Evolutionary conservation across 768 basidiomycete genomes (phyloP).

Genomic region (Lentinula lateritia): DNA sequence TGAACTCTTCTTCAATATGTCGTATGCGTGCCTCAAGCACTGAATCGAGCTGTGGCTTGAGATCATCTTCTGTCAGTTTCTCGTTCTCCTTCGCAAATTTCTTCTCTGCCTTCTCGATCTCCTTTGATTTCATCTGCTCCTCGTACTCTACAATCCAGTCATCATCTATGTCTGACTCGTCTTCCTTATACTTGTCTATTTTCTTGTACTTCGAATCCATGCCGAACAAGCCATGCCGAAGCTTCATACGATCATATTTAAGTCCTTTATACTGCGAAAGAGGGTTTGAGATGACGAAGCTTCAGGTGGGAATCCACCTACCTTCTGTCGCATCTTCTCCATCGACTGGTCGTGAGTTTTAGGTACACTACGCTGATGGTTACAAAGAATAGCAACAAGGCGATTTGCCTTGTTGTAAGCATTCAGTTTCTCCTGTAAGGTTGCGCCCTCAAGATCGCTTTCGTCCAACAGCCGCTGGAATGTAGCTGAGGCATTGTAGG

Average conservation of each 20-base stretch:
- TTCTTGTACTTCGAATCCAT: constrained; percentile 80
- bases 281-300: constrained; percentile 1
- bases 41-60: constrained; percentile 49
- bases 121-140: constrained; percentile 67
- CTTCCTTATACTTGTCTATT: constrained; percentile 66
- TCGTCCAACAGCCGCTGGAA: constrained; percentile 89
- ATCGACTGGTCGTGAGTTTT: constrained; percentile 93
- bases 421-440: constrained; percentile 93
- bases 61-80: constrained; percentile 70
- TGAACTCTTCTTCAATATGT: constrained; percentile 72
- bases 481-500: constrained; percentile 95
- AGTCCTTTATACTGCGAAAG: constrained; percentile 67
- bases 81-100: constrained; percentile 95
- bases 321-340: constrained; percentile 92
- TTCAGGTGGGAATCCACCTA: constrained; percentile 26
- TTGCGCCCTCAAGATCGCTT: constrained; percentile 50
- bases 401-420: constrained; percentile 98
- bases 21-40: constrained; percentile 65
- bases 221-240: constrained; percentile 81
- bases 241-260: constrained; percentile 97
- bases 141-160: constrained; percentile 85
- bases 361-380: constrained; percentile 93
- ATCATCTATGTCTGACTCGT: constrained; percentile 93
- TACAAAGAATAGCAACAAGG: constrained; percentile 95
- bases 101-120: constrained; percentile 87